Evolutionary conservation across 345 rosid genomes (phyloP).

Genomic region (Rhodamnia argentea): DNA sequence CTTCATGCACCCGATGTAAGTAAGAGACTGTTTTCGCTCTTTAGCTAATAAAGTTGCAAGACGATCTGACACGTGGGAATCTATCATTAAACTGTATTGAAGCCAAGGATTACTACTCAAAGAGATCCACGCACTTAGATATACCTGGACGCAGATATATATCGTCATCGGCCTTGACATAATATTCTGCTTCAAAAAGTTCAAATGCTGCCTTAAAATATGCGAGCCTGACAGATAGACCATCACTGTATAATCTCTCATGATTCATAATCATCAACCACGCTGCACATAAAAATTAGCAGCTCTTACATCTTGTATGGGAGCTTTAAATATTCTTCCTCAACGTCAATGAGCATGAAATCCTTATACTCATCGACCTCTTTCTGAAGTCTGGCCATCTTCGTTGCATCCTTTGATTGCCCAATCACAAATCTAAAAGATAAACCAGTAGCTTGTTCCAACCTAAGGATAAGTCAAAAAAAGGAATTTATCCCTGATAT

Average conservation of each 20-base stretch:
- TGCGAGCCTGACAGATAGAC: conserved; percentile 29
- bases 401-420: conserved; percentile 43
- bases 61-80: conserved; percentile 34
- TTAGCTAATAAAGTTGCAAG: conserved; percentile 74
- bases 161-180: conserved; percentile 74
- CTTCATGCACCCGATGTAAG: conserved; percentile 87
- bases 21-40: conserved; percentile 46
- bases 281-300: background rate
- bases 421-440: conserved; percentile 80
- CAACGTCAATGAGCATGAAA: conserved; percentile 60
- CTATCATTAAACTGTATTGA: background rate
- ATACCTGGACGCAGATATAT: conserved; percentile 83
- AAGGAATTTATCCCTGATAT: background rate
- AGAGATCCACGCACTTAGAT: background rate
- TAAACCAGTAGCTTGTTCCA: conserved; percentile 87
- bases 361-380: conserved; percentile 58
- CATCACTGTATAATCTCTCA: background rate
- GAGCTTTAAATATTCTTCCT: conserved; percentile 59
- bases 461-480: conserved; percentile 14
- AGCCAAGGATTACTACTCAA: background rate
- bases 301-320: conserved; percentile 64
- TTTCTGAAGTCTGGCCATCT: conserved; percentile 52
- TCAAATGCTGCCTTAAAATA: conserved; percentile 57
- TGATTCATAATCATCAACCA: background rate
- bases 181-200: conserved; percentile 74